A percentile compares a stretch with the other conserved stretches of the same genome.
These are phyloP conservation scores for Eimeria tenella DNA, from an alignment of 169 alveolate genomes.

Conservation along the genomic window DNA sequence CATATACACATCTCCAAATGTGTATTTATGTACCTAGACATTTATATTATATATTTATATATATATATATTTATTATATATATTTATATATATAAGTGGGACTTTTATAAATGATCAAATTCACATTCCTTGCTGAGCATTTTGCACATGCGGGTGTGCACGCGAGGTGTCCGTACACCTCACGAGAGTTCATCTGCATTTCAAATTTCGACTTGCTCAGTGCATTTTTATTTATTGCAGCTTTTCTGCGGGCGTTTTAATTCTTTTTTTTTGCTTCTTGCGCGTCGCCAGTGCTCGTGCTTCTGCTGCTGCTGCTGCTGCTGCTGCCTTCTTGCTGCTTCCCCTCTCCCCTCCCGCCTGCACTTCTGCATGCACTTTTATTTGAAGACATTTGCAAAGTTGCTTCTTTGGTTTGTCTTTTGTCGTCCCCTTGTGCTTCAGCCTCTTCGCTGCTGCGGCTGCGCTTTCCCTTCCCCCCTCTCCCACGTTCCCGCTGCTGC, in stretches of 20 bases:
- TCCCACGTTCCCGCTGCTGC: background rate
- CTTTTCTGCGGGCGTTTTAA: background rate
- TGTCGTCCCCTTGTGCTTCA: background rate
- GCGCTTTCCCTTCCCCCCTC: background rate
- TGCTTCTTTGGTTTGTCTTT: no score
- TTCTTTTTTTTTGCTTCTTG: background rate
- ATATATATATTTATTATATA: no score
- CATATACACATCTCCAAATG: no score
- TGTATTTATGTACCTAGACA: no score
- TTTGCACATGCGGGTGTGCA: no score
- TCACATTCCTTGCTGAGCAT: no score
- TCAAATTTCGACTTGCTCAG: background rate
- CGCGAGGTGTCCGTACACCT: no score
- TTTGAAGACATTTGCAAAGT: no score
- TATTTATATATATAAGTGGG: no score
- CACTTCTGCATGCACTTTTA: background rate
- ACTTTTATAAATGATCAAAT: no score
- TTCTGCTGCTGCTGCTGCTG: background rate
- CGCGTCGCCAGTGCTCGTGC: conserved; percentile 8
- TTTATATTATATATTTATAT: no score
- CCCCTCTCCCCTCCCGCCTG: background rate
- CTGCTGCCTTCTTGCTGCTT: background rate
- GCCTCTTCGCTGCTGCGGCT: background rate
- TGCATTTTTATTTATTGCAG: background rate
- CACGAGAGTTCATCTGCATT: background rate